Percentiles rank a stretch among this genome's conserved stretches.
Evolutionary conservation across 768 basidiomycete genomes (phyloP).

Genomic region (Podaxis rugospora): DNA sequence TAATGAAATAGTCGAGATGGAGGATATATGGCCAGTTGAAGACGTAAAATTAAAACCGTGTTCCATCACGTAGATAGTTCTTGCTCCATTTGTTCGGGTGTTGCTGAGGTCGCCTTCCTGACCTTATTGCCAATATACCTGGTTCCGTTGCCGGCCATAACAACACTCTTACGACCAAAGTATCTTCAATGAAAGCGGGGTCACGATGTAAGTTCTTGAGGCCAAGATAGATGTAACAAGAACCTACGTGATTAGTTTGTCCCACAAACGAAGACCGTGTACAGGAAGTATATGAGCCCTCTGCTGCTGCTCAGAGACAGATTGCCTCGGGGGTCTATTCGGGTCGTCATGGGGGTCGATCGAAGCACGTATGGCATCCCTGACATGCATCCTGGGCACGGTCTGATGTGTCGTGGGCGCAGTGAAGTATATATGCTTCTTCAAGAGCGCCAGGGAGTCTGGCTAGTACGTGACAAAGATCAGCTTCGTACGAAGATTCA

Average conservation of each 20-base stretch:
- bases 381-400: constrained; percentile 41
- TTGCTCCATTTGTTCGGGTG: not conserved
- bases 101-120: not conserved
- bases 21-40: not conserved
- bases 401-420: constrained; percentile 50
- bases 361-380: constrained; percentile 42
- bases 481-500: not conserved
- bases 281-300: constrained; percentile 35
- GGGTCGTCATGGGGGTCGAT: constrained; percentile 48
- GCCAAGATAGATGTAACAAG: not conserved
- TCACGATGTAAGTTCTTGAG: not conserved
- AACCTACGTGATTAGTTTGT: constrained; percentile 42
- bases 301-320: constrained; percentile 51
- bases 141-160: constrained; percentile 28
- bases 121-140: constrained; percentile 15
- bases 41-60: not conserved
- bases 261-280: constrained; percentile 56
- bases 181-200: constrained; percentile 26
- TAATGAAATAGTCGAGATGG: not conserved
- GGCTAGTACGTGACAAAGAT: constrained; percentile 26
- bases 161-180: constrained; percentile 41
- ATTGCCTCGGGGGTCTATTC: constrained; percentile 43
- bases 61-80: not conserved
- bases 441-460: constrained; percentile 51
- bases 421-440: constrained; percentile 52